phyloP scores from a whole-genome alignment of 2,329 filamentous ascomycete genomes.

The Westerdykella ornata region DNA sequence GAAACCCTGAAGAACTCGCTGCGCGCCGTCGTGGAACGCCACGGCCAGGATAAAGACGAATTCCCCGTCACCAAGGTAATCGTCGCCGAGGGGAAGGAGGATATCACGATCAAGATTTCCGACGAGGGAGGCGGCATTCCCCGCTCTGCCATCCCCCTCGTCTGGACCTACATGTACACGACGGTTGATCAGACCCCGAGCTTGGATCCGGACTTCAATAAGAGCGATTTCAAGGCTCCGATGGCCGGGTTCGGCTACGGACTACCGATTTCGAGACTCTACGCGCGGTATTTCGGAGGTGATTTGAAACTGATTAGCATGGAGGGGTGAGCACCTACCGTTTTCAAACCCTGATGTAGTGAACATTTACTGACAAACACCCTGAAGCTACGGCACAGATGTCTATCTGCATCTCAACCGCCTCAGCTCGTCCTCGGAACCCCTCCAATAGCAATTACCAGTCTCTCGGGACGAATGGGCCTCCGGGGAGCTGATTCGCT shows the following conservation, averaged over 20 bases:
- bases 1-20: constrained; percentile 98
- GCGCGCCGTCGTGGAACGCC: constrained; percentile 89
- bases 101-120: constrained; percentile 97
- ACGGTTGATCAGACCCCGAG: constrained; percentile 94
- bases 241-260: constrained; percentile 99
- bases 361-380: constrained; percentile 19
- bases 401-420: constrained; percentile 97
- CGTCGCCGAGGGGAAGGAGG: constrained; percentile 93
- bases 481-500: constrained; percentile 31
- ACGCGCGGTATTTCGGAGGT: constrained; percentile 94
- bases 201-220: constrained; percentile 94
- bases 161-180: constrained; percentile 99
- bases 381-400: constrained; percentile 88
- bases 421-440: constrained; percentile 89
- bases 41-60: constrained; percentile 90
- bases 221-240: constrained; percentile 97
- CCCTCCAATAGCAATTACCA: constrained; percentile 85
- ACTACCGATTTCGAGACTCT: constrained; percentile 84
- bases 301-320: constrained; percentile 97
- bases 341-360: constrained; percentile 2
- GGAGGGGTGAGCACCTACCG: constrained; percentile 73
- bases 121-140: constrained; percentile 97
- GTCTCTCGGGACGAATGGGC: constrained; percentile 71
- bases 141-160: constrained; percentile 82
- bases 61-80: constrained; percentile 97